These are phyloP conservation scores for Pythium catenulatum DNA, from an alignment of 352 stramenopile genomes.

Conservation along the genomic window DNA sequence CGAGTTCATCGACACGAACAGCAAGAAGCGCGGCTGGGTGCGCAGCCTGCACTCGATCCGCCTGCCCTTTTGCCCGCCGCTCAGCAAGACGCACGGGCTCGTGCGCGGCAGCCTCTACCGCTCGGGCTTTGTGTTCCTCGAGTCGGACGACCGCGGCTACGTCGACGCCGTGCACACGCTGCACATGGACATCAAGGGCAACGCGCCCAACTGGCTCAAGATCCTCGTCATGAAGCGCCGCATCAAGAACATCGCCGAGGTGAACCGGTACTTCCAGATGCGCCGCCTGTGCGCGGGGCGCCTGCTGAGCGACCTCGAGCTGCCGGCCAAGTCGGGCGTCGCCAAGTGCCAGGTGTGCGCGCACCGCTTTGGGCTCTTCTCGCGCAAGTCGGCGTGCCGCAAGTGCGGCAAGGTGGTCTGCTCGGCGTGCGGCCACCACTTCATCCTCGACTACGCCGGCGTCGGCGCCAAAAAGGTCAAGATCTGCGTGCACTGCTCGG, in stretches of 20 bases:
- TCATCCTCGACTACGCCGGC: slow-evolving; percentile 73
- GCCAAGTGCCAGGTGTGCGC: slow-evolving; percentile 74
- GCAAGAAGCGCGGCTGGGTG: slow-evolving; percentile 84
- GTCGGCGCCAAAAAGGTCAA: slow-evolving; percentile 79
- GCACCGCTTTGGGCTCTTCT: slow-evolving; percentile 79
- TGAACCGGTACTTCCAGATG: slow-evolving; percentile 85
- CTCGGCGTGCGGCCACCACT: slow-evolving; percentile 74
- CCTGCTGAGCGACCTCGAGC: slow-evolving; percentile 79
- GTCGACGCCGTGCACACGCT: slow-evolving; percentile 88
- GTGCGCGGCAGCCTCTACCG: slow-evolving; percentile 87
- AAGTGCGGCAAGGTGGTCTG: slow-evolving; percentile 90
- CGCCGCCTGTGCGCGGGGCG: slow-evolving; percentile 72
- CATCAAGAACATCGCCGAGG: slow-evolving; percentile 84
- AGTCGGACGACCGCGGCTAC: slow-evolving; percentile 71
- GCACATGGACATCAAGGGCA: slow-evolving; percentile 90
- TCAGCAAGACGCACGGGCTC: slow-evolving; percentile 77
- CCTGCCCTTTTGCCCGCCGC: slow-evolving; percentile 80
- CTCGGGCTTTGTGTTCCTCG: slow-evolving; percentile 89
- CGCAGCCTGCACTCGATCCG: slow-evolving; percentile 89
- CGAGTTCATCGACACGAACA: slow-evolving; percentile 89
- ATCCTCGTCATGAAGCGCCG: slow-evolving; percentile 86
- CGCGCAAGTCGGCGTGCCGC: slow-evolving; percentile 80
- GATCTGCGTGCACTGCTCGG: slow-evolving; percentile 82
- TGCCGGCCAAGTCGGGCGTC: slow-evolving; percentile 73
- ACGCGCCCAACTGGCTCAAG: slow-evolving; percentile 87